Evolutionary conservation across 2,329 filamentous ascomycete species (phyloP), one percentile per base, ranked within the genome.

Genomic region (Hymenoscyphus fructigenus): DNA sequence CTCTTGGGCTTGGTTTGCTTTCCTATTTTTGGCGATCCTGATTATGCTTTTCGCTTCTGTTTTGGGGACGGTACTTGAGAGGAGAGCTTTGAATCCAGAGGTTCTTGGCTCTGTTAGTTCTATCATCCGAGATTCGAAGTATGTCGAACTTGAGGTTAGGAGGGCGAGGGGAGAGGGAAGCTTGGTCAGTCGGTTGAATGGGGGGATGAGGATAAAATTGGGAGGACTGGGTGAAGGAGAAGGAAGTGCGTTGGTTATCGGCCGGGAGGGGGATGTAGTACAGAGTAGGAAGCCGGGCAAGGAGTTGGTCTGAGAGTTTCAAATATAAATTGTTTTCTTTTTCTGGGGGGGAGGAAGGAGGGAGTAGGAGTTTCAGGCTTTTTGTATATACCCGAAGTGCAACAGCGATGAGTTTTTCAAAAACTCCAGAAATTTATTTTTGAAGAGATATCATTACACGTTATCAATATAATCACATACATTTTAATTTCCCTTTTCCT

Each of bases 1-100:
- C 3, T 50, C 47, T 29, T 66, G 63, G 63, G 2, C 57, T 17
- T 66, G 64, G 64, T 66, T 66, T 34, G 26, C 58, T 9, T 59
- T 66, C 29, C 20, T 59, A 15, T 58, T 63, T 41, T 28, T 63
- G 5, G 57, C 57, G 14, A 59, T 55, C 12, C 15, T 63, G 38
- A 14, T 61, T 15, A 66, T 66, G 61, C 41, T 63, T 2, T 23
- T 63, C 12, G 60, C 61, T 10, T 34, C 41, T 3, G 32, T 60
- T 23, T 0, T 58, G 10, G 47, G 47, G 6, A 20, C 47, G 10
- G n/a, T 53, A 20, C 47, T 26, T 17, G 7, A 53, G 7, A 10
- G 47, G 3, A 36, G 34, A 10, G 14, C 12, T 14, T 14, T 20
- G 38, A 63, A 59, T 38, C 61, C 61, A 2, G 56, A 34, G 0